These are phyloP conservation scores for Fragaria iinumae DNA, from an alignment of 306 rosid species.

Conservation along the genomic window DNA sequence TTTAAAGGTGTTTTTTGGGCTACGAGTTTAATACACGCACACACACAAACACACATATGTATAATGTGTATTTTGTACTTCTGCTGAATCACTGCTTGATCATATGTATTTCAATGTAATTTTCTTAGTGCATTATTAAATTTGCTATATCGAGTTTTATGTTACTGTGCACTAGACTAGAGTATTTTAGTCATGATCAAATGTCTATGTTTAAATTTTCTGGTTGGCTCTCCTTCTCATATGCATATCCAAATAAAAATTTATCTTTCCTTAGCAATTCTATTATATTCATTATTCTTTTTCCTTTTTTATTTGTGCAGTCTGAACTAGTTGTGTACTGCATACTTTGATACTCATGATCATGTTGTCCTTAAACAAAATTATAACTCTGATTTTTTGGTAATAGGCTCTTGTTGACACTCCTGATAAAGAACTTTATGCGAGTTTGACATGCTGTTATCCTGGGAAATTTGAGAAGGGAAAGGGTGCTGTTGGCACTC, in stretches of 20 bases:
- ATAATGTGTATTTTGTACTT: not conserved
- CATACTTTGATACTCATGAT: not conserved
- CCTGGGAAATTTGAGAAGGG: conserved; percentile 56
- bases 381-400: not conserved
- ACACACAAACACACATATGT: not conserved
- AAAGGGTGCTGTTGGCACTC: conserved; percentile 87
- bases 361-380: not conserved
- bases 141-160: too few relatives aligned
- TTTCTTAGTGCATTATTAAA: not conserved
- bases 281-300: too few relatives aligned
- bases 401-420: conserved; percentile 80
- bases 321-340: not conserved
- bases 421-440: conserved; percentile 68
- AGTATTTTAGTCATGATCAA: not conserved
- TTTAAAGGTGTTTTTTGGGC: conserved; percentile 55
- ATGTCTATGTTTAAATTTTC: not conserved
- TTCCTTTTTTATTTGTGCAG: not conserved
- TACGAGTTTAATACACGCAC: not conserved
- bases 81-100: not conserved
- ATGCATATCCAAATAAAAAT: not conserved
- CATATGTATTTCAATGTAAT: not conserved
- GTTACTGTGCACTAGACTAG: not conserved
- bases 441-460: conserved; percentile 65
- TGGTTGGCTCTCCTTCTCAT: not conserved
- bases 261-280: not conserved